Evolutionary conservation across 805 yeast genomes (phyloP).

Genomic region (Nakazawaea wickerhamii): DNA sequence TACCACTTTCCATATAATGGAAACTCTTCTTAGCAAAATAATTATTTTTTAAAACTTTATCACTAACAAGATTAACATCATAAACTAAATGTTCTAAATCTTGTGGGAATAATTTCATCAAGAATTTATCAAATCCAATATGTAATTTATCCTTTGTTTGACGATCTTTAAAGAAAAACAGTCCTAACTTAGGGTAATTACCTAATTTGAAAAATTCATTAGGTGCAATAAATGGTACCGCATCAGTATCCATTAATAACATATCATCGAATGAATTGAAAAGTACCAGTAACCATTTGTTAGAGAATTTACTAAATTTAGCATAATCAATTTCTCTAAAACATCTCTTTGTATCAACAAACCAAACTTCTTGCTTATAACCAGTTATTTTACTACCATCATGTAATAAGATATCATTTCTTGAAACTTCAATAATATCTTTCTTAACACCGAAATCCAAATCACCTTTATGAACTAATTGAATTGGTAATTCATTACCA

Average conservation of each 20-base stretch:
- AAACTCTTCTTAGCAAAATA: conserved; percentile 33
- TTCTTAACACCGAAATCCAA: conserved; percentile 28
- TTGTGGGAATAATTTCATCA: conserved; percentile 40
- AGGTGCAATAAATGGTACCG: conserved; percentile 34
- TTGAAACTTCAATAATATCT: conserved; percentile 31
- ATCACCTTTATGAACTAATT: conserved; percentile 40
- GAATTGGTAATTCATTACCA: conserved; percentile 45
- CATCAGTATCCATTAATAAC: conserved; percentile 50
- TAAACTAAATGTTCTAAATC: conserved; percentile 6
- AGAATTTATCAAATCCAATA: conserved; percentile 36
- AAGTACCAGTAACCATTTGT: conserved; percentile 50
- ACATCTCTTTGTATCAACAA: conserved; percentile 29
- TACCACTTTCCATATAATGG: conserved; percentile 46
- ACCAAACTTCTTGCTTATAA: conserved; percentile 24
- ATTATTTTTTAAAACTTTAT: conserved; percentile 33
- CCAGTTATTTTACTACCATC: conserved; percentile 17
- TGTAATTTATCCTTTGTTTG: conserved; percentile 25
- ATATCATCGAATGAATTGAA: conserved; percentile 56
- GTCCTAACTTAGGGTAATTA: conserved; percentile 31
- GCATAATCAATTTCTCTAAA: conserved; percentile 21
- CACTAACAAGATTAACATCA: conserved; percentile 27
- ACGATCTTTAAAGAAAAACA: conserved; percentile 47
- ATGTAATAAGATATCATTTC: conserved; percentile 16
- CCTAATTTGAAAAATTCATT: conserved; percentile 31
- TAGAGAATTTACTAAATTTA: conserved; percentile 24